phyloP scores from a whole-genome alignment of 371 early-diverging fungal genomes.

The Blakeslea trispora region DNA sequence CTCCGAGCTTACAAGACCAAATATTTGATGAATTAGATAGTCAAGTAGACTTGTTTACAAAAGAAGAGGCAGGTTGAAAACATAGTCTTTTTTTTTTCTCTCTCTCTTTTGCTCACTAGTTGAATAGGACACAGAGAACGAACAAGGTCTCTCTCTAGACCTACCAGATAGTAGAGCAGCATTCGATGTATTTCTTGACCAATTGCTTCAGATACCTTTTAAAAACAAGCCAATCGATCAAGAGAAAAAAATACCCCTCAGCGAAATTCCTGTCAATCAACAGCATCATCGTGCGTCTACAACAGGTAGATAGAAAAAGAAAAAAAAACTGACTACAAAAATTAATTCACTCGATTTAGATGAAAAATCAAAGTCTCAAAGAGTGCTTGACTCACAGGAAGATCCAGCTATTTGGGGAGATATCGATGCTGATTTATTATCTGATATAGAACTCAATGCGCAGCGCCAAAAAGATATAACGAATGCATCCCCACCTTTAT shows the following conservation, averaged over 20 bases:
- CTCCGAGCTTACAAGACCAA: slow-evolving; percentile 20
- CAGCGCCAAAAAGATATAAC: not conserved
- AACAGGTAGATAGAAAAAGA: not conserved
- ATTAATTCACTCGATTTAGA: not conserved
- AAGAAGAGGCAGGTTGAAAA: not conserved
- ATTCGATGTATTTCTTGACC: slow-evolving; percentile 16
- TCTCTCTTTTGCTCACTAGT: no score
- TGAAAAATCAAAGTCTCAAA: not conserved
- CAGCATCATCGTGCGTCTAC: not conserved
- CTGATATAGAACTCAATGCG: slow-evolving; percentile 1
- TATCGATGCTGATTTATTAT: slow-evolving; percentile 10
- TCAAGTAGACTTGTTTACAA: not conserved
- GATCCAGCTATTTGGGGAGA: slow-evolving; percentile 11
- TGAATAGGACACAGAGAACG: no score
- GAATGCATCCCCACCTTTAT: not conserved
- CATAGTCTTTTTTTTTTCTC: not conserved
- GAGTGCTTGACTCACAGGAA: slow-evolving; percentile 7
- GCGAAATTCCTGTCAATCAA: slow-evolving; percentile 8
- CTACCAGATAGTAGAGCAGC: not conserved
- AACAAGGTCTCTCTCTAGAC: not conserved
- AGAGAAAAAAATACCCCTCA: slow-evolving; percentile 1
- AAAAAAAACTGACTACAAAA: no score
- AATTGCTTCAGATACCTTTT: slow-evolving; percentile 14
- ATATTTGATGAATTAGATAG: slow-evolving; percentile 19
- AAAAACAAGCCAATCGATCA: not conserved